Conservation (phyloP, 179 eudicot species). For the Pouteria campechiana region DNA sequence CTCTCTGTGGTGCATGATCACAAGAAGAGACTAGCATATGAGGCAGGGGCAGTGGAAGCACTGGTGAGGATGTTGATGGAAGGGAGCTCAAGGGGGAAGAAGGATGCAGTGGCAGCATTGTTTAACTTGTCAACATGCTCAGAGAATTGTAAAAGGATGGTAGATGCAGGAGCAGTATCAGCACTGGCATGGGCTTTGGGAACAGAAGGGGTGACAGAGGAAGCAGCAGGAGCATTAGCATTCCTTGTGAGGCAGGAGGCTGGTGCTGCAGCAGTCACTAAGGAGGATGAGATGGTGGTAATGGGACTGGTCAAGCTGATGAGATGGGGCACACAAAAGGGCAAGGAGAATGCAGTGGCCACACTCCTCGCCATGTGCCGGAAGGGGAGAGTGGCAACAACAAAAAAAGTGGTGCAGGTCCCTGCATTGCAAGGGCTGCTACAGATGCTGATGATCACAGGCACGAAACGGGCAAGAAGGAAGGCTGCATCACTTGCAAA, state of each 20-base stretch:
- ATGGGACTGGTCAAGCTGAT: conserved; percentile 53
- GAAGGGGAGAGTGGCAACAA: conserved; percentile 48
- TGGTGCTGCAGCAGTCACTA: conserved; percentile 68
- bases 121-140: conserved; percentile 62
- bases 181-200: conserved; percentile 46
- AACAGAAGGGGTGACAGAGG: conserved; percentile 61
- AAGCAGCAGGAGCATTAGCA: conserved; percentile 82
- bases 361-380: conserved; percentile 74
- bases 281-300: conserved; percentile 53
- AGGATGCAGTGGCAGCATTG: conserved; percentile 78
- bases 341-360: conserved; percentile 86
- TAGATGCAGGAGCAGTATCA: conserved; percentile 56
- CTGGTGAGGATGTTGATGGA: conserved; percentile 37
- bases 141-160: conserved; percentile 42
- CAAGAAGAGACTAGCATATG: conserved; percentile 58
- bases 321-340: conserved; percentile 68
- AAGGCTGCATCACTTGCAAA: conserved; percentile 91
- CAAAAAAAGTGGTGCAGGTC: conserved; percentile 53
- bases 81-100: conserved; percentile 66
- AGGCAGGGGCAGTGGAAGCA: conserved; percentile 63
- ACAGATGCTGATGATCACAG: conserved; percentile 57
- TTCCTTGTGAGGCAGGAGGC: conserved; percentile 56
- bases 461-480: conserved; percentile 87
- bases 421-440: conserved; percentile 57
- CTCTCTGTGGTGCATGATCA: conserved; percentile 75